phyloP scores from a whole-genome alignment of 2,329 filamentous ascomycete genomes.

The Coniochaeta prunicola region DNA sequence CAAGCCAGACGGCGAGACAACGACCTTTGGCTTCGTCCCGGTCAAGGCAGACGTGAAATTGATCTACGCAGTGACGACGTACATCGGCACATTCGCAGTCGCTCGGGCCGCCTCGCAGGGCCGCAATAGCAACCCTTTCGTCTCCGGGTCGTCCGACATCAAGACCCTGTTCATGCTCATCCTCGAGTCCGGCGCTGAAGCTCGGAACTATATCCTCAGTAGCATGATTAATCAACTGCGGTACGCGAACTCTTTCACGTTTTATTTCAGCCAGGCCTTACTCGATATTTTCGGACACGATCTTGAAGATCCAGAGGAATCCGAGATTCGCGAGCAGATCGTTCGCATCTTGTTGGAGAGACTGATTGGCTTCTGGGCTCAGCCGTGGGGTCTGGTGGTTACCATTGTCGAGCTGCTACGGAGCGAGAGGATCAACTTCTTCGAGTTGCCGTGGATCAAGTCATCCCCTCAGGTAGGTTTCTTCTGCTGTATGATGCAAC shows the following conservation, averaged over 20 bases:
- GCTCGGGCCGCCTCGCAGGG: constrained; percentile 46
- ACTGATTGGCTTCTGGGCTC: constrained; percentile 79
- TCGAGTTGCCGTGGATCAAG: constrained; percentile 88
- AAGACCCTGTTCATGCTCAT: constrained; percentile 69
- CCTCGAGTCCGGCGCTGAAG: constrained; percentile 66
- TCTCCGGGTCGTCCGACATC: constrained; percentile 58
- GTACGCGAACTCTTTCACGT: constrained; percentile 81
- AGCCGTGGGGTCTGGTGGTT: constrained; percentile 91
- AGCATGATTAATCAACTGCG: constrained; percentile 89
- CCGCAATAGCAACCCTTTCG: constrained; percentile 53
- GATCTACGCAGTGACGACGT: constrained; percentile 76
- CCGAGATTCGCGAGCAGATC: constrained; percentile 82
- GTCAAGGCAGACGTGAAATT: constrained; percentile 63
- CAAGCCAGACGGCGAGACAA: constrained; percentile 47
- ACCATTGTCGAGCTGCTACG: constrained; percentile 85
- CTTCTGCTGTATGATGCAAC: not conserved
- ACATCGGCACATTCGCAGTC: constrained; percentile 69
- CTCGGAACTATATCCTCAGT: constrained; percentile 75
- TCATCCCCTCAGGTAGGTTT: constrained; percentile 72
- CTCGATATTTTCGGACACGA: constrained; percentile 80
- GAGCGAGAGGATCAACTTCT: constrained; percentile 87
- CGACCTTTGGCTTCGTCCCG: constrained; percentile 58
- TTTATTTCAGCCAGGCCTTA: constrained; percentile 84
- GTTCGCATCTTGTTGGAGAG: constrained; percentile 83
- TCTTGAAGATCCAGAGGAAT: constrained; percentile 64